A percentile compares a stretch with the other conserved stretches of the same genome.
Evolutionary conservation across 306 rosid genomes (phyloP).

Genomic region (Begonia peltatifolia): DNA sequence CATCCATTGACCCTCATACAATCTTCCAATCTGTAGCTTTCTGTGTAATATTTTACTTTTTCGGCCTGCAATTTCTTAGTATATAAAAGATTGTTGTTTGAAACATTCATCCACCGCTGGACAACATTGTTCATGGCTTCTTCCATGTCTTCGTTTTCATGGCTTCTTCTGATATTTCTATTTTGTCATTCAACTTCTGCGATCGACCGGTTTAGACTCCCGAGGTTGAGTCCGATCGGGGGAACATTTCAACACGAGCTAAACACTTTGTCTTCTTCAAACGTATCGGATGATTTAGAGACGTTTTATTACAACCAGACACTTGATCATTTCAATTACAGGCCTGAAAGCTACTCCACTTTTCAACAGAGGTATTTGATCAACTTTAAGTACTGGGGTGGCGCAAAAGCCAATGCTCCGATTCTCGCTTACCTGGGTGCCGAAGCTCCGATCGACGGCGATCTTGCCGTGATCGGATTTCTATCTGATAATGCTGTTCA

Average conservation of each 20-base stretch:
- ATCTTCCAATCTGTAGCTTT: no score
- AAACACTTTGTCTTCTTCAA: background rate
- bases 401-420: constrained; percentile 44
- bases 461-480: constrained; percentile 23
- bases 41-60: no score
- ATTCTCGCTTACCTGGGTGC: constrained; percentile 53
- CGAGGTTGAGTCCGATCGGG: constrained; percentile 37
- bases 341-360: constrained; percentile 37
- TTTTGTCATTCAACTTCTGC: constrained; percentile 10
- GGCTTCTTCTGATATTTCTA: constrained; percentile 15
- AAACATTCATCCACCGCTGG: no score
- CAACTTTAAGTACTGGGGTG: constrained; percentile 57
- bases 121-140: background rate
- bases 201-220: constrained; percentile 17
- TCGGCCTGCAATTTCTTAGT: no score
- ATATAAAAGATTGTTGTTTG: no score
- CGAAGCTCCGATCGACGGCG: constrained; percentile 32
- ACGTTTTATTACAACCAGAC: constrained; percentile 44
- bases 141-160: background rate
- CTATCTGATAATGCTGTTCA: constrained; percentile 39
- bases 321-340: constrained; percentile 66
- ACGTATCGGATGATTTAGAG: constrained; percentile 10
- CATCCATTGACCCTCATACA: no score
- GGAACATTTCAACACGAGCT: constrained; percentile 11
- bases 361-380: constrained; percentile 53